Conservation (phyloP, 371 early-diverging fungal genomes). For the Mucor irregularis region DNA sequence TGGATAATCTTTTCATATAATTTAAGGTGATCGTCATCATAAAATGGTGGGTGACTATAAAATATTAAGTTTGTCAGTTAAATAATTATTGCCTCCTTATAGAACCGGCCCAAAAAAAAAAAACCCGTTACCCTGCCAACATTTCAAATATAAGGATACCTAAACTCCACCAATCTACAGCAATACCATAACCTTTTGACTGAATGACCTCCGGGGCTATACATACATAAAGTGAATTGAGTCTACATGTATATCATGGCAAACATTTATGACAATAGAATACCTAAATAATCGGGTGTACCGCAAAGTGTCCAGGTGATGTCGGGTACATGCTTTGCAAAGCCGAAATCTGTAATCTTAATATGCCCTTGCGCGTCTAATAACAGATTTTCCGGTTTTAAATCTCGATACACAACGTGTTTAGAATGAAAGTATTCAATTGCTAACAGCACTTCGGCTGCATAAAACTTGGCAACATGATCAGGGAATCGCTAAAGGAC, state of each 20-base stretch:
- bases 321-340: conserved; percentile 70
- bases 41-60: conserved; percentile 77
- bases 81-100: background rate
- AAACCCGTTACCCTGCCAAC: conserved; percentile 84
- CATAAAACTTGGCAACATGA: conserved; percentile 78
- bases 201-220: conserved; percentile 97
- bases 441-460: conserved; percentile 63
- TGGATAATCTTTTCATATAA: conserved; percentile 95
- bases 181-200: conserved; percentile 94
- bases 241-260: background rate
- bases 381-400: conserved; percentile 88
- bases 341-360: conserved; percentile 96
- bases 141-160: conserved; percentile 98
- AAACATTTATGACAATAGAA: background rate
- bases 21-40: conserved; percentile 89
- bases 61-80: background rate
- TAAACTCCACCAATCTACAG: conserved; percentile 99
- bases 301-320: conserved; percentile 94
- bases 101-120: no score
- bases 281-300: conserved; percentile 92
- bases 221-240: background rate
- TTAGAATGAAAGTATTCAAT: conserved; percentile 85
- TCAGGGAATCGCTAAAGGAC: conserved; percentile 70
- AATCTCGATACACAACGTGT: conserved; percentile 84
- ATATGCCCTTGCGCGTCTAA: conserved; percentile 87